Base-by-base conservation (phyloP, 352 stramenopile genomes). In the Globisporangium radiosum region DNA sequence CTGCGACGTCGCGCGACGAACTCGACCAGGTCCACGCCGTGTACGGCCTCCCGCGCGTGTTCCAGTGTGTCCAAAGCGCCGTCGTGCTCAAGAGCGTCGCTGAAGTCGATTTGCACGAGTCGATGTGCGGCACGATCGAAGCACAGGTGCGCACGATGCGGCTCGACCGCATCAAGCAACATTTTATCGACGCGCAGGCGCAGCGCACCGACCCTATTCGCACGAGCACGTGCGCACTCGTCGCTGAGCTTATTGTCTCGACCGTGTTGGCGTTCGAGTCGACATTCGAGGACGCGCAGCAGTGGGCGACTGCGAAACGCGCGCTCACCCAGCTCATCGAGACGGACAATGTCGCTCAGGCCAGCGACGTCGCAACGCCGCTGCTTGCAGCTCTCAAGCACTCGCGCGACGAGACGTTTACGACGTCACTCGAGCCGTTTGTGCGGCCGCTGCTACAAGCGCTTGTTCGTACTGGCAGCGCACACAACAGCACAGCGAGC, bases 51-150 rank as follows among this genome's bases (percentile, higher is more conserved):
- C 77, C 77, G 25, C 73, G 77, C 49, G 68, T 87, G 39, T 87
- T 87, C 57, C 77, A 87, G 53, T 63, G 64, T 8, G 75, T 85
- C 9, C 66, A 87, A 44, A 85, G 72, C 60, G 75, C 71, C 10
- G 57, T 86, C 42, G 64, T 80, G 25, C 59, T 88, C 44, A 84
- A 85, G 66, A 80, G 52, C 15, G 75, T 88, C 33, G 68, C 75
- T 4, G 75, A 88, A 59, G 75, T 88, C 13, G 71, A 88, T 33
- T 56, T 88, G 40, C 69, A 85, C 48, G 70, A 85, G 43, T 88
- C 78, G 1, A 74, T 62, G 57, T 86, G 75, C 44, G 67, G 73
- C 37, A 79, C 73, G 7, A 81, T 79, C 37, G 78, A 88, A 49
- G 71, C 72, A 3, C 69, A 80, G 39, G 69, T 88, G 49, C 78